Conservation (phyloP, 345 rosid genomes). For the Citrus australasica region DNA sequence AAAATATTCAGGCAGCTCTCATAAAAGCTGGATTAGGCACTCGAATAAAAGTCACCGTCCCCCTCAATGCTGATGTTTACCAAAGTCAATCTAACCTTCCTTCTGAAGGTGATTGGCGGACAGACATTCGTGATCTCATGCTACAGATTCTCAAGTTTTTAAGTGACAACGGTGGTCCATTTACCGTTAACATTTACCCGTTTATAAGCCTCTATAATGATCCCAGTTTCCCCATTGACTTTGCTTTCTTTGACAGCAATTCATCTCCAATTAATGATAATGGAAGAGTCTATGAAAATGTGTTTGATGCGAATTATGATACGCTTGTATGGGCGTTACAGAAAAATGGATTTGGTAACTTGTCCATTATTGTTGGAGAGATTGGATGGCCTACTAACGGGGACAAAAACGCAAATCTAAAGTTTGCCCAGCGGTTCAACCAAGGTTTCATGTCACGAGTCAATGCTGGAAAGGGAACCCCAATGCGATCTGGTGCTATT, state of each 20-base stretch:
- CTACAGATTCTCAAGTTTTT: constrained; percentile 49
- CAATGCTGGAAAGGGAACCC: constrained; percentile 51
- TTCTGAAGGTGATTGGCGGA: constrained; percentile 53
- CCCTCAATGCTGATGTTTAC: constrained; percentile 69
- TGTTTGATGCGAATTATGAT: constrained; percentile 64
- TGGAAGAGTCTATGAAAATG: constrained; percentile 48
- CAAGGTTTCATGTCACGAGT: constrained; percentile 55
- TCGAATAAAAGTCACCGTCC: constrained; percentile 58
- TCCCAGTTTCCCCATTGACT: constrained; percentile 58
- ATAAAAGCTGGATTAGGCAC: constrained; percentile 56
- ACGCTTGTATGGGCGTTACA: constrained; percentile 59
- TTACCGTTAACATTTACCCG: constrained; percentile 63
- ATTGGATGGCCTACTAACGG: constrained; percentile 82
- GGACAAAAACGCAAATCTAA: constrained; percentile 46
- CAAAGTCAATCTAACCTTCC: constrained; percentile 38
- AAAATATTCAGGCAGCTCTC: constrained; percentile 62
- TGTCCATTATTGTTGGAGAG: constrained; percentile 59
- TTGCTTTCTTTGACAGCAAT: constrained; percentile 55
- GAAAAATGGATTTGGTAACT: constrained; percentile 53
- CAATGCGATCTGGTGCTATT: constrained; percentile 45
- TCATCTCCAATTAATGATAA: constrained; percentile 46
- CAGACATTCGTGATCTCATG: constrained; percentile 53
- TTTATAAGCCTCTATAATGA: constrained; percentile 62
- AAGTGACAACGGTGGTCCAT: constrained; percentile 48
- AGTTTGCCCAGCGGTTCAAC: constrained; percentile 48